Base-by-base conservation (phyloP, 2,329 filamentous ascomycete species). In the Epichloe sp. region DNA sequence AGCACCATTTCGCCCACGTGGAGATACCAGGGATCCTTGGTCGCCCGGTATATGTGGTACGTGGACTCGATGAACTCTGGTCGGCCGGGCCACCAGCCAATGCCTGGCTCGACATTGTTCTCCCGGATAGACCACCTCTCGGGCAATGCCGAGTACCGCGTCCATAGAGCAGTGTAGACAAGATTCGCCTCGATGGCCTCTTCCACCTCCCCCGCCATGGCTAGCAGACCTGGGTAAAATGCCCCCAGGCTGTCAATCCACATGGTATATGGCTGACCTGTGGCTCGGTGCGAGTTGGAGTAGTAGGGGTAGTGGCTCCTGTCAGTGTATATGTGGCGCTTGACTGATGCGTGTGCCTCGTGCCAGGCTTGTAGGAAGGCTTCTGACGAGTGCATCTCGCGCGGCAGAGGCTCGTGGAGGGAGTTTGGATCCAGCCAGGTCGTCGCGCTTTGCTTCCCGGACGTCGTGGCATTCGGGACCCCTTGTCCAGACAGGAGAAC, bases 51-150 rank as follows among this genome's bases (percentile, higher is more conserved):
- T n/a, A 98, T 73, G 62, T 97, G 88, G 68, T 95, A 98, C 0
- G 87, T 95, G 1, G 89, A 96, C 68, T 98, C 93, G 58, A 96
- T 89, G 63, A 97, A 97, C 65, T 98, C 93, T 5, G 93, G 93
- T 23, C 93, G 81, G 21, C 94, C 88, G 11, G 88, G 88, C 86
- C 94, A 98, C 88, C 93, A 97, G 11, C 85, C 82, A 26, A 97
- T 79, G 10, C 88, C 88, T 17, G 84, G 82, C 63, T 97, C 93
- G 45, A 97, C 84, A 50, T 84, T 82, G 31, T 85, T 86, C 23
- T 89, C 87, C 48, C 82, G 80, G 48, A 93, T 82, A 41, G 91
- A 95, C 89, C 89, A 98, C 58, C 93, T 78, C 66, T 98, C 93
- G 4, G 93, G 93, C 47, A 98, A 75, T 3, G 89, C 91, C n/a